Conservation (phyloP, 257 asterid species). For the Ocimum tenuiflorum region DNA sequence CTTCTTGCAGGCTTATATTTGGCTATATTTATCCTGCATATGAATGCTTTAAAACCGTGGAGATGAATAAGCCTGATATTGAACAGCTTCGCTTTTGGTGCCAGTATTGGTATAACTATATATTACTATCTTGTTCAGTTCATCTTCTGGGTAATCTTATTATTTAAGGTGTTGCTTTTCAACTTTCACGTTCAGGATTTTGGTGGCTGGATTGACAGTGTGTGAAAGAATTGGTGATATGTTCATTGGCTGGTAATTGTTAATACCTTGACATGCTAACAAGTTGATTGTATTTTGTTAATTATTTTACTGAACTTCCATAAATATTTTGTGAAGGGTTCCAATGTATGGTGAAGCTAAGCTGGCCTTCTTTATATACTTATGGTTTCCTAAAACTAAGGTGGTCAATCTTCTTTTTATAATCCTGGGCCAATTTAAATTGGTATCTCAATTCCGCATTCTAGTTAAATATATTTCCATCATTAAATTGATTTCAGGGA, state of each 20-base stretch:
- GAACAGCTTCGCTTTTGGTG: constrained; percentile 93
- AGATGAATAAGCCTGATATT: constrained; percentile 82
- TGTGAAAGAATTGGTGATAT: constrained; percentile 84
- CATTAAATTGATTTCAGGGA: constrained; percentile 55
- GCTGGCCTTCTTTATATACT: constrained; percentile 84
- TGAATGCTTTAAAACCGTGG: constrained; percentile 79
- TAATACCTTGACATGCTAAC: neutral
- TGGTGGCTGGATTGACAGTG: constrained; percentile 78
- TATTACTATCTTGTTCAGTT: neutral
- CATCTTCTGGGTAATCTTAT: neutral
- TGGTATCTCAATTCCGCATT: neutral
- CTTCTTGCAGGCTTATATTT: constrained; percentile 59
- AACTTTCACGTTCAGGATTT: constrained; percentile 51
- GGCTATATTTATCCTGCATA: constrained; percentile 96
- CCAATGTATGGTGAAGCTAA: constrained; percentile 98
- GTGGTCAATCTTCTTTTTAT: constrained; percentile 28
- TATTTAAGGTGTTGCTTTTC: constrained; percentile 1
- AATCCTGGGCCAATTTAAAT: neutral
- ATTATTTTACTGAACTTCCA: neutral
- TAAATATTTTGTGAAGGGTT: constrained; percentile 46
- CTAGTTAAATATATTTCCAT: constrained; percentile 10
- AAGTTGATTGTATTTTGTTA: neutral
- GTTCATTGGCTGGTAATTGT: constrained; percentile 73
- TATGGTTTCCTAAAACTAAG: constrained; percentile 96
- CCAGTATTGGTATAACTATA: constrained; percentile 64